phyloP scores from a whole-genome alignment of 345 rosid species.

The Heritiera littoralis region DNA sequence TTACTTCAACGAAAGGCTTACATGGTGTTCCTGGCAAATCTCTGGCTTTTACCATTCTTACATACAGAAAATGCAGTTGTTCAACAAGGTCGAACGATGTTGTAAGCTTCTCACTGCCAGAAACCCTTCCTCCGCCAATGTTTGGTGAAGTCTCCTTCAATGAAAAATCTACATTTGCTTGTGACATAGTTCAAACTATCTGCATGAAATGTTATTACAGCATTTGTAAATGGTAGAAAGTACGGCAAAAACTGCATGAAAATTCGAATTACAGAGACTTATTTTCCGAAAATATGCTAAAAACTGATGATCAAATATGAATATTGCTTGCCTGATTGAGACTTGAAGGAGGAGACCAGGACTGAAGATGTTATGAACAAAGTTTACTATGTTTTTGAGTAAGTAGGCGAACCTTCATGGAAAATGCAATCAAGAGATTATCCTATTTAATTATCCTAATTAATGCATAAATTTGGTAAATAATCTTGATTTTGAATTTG shows the following conservation, averaged over 20 bases:
- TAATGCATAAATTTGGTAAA: background rate
- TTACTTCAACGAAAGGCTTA: constrained; percentile 34
- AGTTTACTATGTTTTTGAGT: background rate
- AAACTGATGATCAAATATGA: background rate
- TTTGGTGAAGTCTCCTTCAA: constrained; percentile 49
- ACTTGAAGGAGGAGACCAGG: background rate
- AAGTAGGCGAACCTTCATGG: background rate
- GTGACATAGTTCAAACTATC: background rate
- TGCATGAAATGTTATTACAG: background rate
- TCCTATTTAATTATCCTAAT: background rate
- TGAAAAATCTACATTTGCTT: constrained; percentile 33
- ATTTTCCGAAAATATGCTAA: background rate
- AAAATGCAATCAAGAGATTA: background rate
- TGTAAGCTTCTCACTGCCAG: constrained; percentile 40
- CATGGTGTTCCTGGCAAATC: constrained; percentile 28
- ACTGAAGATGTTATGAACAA: constrained; percentile 1
- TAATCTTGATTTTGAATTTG: background rate
- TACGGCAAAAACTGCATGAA: background rate
- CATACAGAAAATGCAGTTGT: constrained; percentile 41
- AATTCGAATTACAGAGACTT: background rate
- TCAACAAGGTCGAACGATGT: constrained; percentile 56
- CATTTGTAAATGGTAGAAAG: background rate
- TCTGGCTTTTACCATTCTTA: constrained; percentile 39
- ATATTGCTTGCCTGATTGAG: constrained; percentile 1
- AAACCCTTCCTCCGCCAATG: constrained; percentile 38